phyloP scores from a whole-genome alignment of 225 moss, liverwort and hornwort genomes.

The Marchantia polymorpha region DNA sequence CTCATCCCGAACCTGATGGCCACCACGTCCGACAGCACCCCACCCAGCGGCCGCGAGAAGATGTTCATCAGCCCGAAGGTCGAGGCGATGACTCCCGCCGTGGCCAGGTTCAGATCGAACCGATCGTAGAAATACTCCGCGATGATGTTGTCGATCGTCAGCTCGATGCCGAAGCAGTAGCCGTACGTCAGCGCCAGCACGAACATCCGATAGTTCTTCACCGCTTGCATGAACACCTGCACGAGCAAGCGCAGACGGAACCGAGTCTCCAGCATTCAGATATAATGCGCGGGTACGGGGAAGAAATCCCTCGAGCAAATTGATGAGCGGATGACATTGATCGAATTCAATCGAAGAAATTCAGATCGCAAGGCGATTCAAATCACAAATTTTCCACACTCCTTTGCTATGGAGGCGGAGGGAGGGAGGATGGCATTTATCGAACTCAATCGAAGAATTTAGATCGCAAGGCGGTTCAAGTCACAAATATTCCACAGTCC shows the following conservation, averaged over 20 bases:
- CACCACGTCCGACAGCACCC: conserved; percentile 45
- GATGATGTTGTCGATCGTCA: conserved; percentile 69
- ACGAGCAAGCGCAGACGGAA: not conserved
- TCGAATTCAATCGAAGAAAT: too few species aligned
- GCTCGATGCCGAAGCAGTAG: conserved; percentile 66
- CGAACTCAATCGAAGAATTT: too few species aligned
- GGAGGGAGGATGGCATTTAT: not conserved
- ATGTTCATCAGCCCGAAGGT: conserved; percentile 59
- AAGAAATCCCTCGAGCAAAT: too few species aligned
- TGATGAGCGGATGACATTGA: too few species aligned
- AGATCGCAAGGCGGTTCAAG: too few species aligned
- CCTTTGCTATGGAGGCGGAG: not conserved
- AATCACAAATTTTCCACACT: too few species aligned
- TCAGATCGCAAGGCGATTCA: too few species aligned
- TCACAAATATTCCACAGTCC: not conserved
- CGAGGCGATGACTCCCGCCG: conserved; percentile 52
- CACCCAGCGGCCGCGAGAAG: conserved; percentile 56
- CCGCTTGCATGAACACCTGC: conserved; percentile 51
- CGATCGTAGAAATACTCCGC: conserved; percentile 76
- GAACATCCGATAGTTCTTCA: conserved; percentile 52
- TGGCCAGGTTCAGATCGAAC: conserved; percentile 48
- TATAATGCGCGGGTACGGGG: too few species aligned
- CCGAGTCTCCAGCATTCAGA: not conserved
- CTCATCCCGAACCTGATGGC: conserved; percentile 53
- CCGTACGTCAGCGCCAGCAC: conserved; percentile 56